Conservation (phyloP, 805 yeast species). For the Yamadazyma akitaensis region DNA sequence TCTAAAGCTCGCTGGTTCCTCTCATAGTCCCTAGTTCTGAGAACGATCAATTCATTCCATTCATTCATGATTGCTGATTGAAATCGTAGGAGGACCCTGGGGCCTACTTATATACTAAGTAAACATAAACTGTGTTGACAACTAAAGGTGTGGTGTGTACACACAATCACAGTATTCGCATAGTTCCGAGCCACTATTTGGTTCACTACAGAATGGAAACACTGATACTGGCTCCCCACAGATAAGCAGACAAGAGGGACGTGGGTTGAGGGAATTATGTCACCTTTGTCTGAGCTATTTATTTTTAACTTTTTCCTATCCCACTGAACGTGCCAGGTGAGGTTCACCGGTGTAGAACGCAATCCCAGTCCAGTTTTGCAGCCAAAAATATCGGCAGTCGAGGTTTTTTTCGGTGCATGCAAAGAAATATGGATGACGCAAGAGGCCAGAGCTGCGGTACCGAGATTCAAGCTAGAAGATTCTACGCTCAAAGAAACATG, state of each 20-base stretch:
- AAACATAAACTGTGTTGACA: neutral
- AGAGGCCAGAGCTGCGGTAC: too few relatives aligned
- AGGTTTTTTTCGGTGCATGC: too few relatives aligned
- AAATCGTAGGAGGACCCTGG: neutral
- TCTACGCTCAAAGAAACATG: slow-evolving; percentile 95
- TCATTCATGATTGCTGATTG: neutral
- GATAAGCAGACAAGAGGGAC: neutral
- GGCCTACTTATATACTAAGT: neutral
- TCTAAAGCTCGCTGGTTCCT: neutral
- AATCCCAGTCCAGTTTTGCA: too few relatives aligned
- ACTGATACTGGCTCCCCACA: neutral
- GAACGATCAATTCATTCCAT: slow-evolving; percentile 1
- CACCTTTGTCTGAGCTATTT: too few relatives aligned
- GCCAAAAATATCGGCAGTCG: too few relatives aligned
- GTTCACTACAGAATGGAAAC: neutral
- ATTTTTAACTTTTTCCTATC: too few relatives aligned
- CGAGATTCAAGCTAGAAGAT: slow-evolving; percentile 88
- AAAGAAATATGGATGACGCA: too few relatives aligned
- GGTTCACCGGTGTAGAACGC: too few relatives aligned
- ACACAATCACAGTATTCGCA: neutral
- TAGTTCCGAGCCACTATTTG: slow-evolving; percentile 1
- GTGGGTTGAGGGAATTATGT: too few relatives aligned
- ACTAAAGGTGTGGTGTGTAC: neutral
- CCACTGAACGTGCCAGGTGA: too few relatives aligned
- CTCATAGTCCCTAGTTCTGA: neutral